Conservation (phyloP, 306 rosid genomes). For the Lathyrus tuberosus region DNA sequence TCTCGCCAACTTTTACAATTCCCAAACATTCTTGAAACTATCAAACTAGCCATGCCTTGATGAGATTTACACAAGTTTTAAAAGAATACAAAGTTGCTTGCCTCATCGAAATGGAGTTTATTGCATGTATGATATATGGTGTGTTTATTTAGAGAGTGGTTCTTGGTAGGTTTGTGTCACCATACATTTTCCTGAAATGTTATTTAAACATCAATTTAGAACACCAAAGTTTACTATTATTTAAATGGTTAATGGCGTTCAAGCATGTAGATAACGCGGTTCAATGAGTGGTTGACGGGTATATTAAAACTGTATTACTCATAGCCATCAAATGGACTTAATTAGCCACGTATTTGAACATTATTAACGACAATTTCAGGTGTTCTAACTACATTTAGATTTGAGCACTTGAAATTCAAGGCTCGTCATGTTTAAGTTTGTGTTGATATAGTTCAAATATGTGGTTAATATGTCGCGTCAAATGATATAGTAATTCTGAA, state of each 20-base stretch:
- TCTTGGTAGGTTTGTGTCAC: conserved; percentile 17
- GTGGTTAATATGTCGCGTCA: neutral
- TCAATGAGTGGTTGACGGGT: neutral
- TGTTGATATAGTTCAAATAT: neutral
- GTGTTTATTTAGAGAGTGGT: conserved; percentile 6
- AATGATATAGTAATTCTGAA: neutral
- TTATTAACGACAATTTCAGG: neutral
- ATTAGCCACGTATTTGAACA: neutral
- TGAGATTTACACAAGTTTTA: neutral
- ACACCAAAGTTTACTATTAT: neutral
- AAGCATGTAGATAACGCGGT: neutral
- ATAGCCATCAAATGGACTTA: neutral
- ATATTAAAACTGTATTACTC: neutral
- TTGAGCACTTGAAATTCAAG: neutral
- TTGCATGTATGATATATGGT: neutral
- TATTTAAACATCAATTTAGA: neutral
- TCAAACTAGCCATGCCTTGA: conserved; percentile 12
- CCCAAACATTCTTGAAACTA: neutral
- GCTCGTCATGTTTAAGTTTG: neutral
- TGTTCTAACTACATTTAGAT: neutral
- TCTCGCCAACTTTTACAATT: neutral
- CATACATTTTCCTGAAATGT: neutral
- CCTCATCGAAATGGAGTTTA: conserved; percentile 26
- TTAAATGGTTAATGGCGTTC: neutral
- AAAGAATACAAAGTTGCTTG: neutral